phyloP scores from a whole-genome alignment of 306 rosid species.

The Alnus glutinosa region DNA sequence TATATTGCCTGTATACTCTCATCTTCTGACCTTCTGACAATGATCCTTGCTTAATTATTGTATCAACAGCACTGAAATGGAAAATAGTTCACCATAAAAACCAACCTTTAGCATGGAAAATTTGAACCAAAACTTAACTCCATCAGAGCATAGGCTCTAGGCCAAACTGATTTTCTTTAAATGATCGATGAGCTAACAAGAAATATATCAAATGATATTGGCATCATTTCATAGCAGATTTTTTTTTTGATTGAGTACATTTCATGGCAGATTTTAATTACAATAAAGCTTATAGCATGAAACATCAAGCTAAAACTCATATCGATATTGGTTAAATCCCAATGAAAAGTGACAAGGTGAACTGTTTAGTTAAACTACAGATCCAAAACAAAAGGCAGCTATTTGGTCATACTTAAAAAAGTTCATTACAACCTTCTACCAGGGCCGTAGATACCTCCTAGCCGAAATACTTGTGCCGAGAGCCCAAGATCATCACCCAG shows the following conservation, averaged over 20 bases:
- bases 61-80: constrained; percentile 66
- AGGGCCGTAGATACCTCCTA: constrained; percentile 97
- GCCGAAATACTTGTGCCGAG: constrained; percentile 61
- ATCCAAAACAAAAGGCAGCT: background rate
- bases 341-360: constrained; percentile 3
- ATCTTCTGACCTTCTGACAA: constrained; percentile 59
- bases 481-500: constrained; percentile 53
- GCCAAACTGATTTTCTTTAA: background rate
- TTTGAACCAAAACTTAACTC: background rate
- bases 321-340: constrained; percentile 7
- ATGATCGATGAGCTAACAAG: background rate
- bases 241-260: background rate
- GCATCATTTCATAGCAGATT: background rate
- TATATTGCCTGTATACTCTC: constrained; percentile 58
- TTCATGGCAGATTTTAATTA: constrained; percentile 1
- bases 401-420: background rate
- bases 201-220: constrained; percentile 5
- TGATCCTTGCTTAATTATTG: constrained; percentile 61
- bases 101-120: constrained; percentile 1
- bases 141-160: background rate
- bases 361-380: background rate
- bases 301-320: constrained; percentile 12
- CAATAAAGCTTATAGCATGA: background rate
- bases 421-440: constrained; percentile 76
- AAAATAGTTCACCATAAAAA: constrained; percentile 16